Evolutionary conservation across 805 yeast species (phyloP), one percentile per base, ranked within the genome.

Genomic region (Metschnikowia amazonensis): DNA sequence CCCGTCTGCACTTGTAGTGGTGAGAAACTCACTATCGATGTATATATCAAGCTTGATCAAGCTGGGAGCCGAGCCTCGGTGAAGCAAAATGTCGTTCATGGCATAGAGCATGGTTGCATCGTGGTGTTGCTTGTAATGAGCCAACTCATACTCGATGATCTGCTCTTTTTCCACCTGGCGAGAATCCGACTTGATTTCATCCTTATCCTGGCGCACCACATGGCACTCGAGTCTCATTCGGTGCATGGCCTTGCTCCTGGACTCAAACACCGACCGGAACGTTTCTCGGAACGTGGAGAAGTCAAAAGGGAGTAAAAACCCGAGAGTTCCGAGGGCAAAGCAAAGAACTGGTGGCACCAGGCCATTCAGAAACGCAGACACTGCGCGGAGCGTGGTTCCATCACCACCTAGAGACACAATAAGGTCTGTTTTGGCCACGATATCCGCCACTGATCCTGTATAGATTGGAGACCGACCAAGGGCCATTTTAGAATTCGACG

Each of bases 401-500:
- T 90, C 98, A 16, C 98, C 98, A n/a, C 98, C 98, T 32, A 90
- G 65, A 0, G 96, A 86, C 7, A 90, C 89, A 31, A 90, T 67
- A 35, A 90, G 63, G 59, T 90, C 98, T 0, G 96, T 79, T 55
- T 81, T 86, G 9, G 69, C 56, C 1, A 80, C 74, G 35, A 89
- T 79, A 8, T 81, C 84, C 9, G 70, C 65, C 14, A 64, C 63
- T 3, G 76, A 56, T 0, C 95, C 94, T 0, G 90, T 78, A 57
- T 73, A 80, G 1, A 87, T 49, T 3, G 27, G 21, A 14, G 29
- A 20, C 23, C 14, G n/a, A n/a, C n/a, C n/a, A n/a, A n/a, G n/a
- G n/a, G n/a, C n/a, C n/a, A n/a, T n/a, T n/a, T n/a, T n/a, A n/a
- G n/a, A n/a, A n/a, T n/a, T n/a, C n/a, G n/a, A n/a, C n/a, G n/a